Evolutionary conservation across 495 filamentous ascomycete species (phyloP), one percentile per base, ranked within the genome.

Genomic region (Penicillium mononematosum): DNA sequence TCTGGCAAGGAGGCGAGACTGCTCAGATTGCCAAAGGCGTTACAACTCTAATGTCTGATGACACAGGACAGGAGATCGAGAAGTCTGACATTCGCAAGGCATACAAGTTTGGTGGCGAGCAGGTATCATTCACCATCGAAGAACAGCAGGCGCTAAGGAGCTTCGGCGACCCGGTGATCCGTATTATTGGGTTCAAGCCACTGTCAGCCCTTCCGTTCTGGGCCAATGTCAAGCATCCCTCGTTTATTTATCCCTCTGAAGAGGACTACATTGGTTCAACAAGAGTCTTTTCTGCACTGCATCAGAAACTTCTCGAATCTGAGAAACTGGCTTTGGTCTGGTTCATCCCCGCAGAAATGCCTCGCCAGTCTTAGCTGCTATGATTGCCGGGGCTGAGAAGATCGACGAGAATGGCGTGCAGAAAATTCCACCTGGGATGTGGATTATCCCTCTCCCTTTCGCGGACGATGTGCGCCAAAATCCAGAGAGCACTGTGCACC

Each of bases 221-320:
- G 90, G 90, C 93, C 4, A 91, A 90, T 42, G 75, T 88, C 36
- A 90, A 88, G 67, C 90, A 90, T 49, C 88, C 91, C 7, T 88
- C 84, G 14, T 98, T 96, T 75, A 90, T 98, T 61, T 99, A 96
- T 70, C 94, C 95, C 1, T 92, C 89, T 16, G 95, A 99, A 66
- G 86, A 91, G 54, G 86, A 90, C 52, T 95, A 84, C 58, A 78
- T 98, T 25, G 95, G 95, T 22, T 96, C 91, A 2, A 93, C 92
- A 1, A 85, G 95, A 5, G 91, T 96, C 5, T 99, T 97, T 66
- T 85, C 92, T 4, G 92, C 95, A 0, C 73, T 99, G 19, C 91
- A 93, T 71, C 87, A 91, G 61, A 97, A 93, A 63, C 82, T 99
- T 3, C 73, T 92, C 1, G 81, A 84, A 24, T 82, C 85, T 45